phyloP scores from a whole-genome alignment of 1,284 basidiomycete genomes.

The Malassezia psittaci region DNA sequence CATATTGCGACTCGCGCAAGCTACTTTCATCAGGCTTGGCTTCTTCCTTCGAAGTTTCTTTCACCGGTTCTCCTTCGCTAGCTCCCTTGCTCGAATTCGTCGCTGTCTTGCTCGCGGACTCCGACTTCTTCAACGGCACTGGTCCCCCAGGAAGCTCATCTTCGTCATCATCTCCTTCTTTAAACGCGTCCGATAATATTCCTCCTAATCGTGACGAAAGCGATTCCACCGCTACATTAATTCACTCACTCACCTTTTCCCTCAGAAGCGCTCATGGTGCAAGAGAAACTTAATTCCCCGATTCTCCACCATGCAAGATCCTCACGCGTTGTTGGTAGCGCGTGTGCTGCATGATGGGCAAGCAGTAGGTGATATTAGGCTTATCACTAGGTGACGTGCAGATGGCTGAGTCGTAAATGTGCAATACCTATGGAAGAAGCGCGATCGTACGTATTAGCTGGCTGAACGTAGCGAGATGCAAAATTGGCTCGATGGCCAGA shows the following conservation, averaged over 20 bases:
- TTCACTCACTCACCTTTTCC: slow-evolving; percentile 2
- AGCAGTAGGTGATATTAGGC: slow-evolving; percentile 10
- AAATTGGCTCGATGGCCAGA: slow-evolving; percentile 17
- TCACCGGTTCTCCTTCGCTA: background rate
- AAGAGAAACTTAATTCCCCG: background rate
- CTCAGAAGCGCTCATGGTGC: slow-evolving; percentile 10
- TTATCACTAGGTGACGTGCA: slow-evolving; percentile 24
- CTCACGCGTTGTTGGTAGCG: slow-evolving; percentile 20
- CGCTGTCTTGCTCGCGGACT: slow-evolving; percentile 4
- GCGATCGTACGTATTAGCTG: slow-evolving; percentile 8
- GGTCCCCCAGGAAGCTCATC: slow-evolving; percentile 1
- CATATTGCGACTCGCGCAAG: slow-evolving; percentile 34
- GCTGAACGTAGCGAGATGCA: slow-evolving; percentile 14
- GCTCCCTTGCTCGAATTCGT: background rate
- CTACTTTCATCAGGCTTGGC: background rate
- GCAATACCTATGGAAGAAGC: slow-evolving; percentile 31
- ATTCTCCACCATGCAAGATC: slow-evolving; percentile 11
- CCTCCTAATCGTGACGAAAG: slow-evolving; percentile 16
- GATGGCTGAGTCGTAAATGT: slow-evolving; percentile 29
- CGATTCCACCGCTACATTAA: slow-evolving; percentile 11
- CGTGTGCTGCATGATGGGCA: slow-evolving; percentile 31
- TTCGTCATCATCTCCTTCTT: slow-evolving; percentile 2
- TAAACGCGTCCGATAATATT: slow-evolving; percentile 8
- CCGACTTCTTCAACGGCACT: slow-evolving; percentile 15
- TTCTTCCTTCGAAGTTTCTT: background rate